phyloP scores from a whole-genome alignment of 208 protist species.

The Blastocrithidia nonstop region DNA sequence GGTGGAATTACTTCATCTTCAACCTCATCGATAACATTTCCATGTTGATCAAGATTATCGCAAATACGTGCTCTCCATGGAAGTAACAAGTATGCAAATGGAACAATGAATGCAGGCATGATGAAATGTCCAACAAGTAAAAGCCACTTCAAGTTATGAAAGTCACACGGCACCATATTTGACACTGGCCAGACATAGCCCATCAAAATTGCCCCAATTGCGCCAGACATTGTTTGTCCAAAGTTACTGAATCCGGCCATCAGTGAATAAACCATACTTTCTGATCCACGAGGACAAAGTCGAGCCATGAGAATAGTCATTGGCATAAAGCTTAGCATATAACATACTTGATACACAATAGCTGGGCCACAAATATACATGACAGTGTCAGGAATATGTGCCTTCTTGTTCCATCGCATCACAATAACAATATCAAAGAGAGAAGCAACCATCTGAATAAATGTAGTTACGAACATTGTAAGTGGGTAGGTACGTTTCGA shows the following conservation, averaged over 20 bases:
- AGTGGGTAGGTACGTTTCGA: slow-evolving; percentile 34
- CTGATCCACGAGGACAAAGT: slow-evolving; percentile 67
- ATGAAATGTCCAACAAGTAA: slow-evolving; percentile 36
- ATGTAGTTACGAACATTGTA: slow-evolving; percentile 27
- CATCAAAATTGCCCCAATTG: slow-evolving; percentile 37
- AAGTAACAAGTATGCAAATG: slow-evolving; percentile 40
- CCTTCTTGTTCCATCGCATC: slow-evolving; percentile 44
- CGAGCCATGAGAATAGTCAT: slow-evolving; percentile 58
- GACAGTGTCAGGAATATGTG: slow-evolving; percentile 35
- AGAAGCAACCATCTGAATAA: slow-evolving; percentile 21
- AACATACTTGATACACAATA: slow-evolving; percentile 39
- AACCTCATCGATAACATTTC: slow-evolving; percentile 13
- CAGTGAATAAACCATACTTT: slow-evolving; percentile 68
- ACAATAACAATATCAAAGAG: slow-evolving; percentile 65
- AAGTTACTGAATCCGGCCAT: slow-evolving; percentile 73
- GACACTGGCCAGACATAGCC: slow-evolving; percentile 29
- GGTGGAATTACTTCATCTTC: too few relatives aligned
- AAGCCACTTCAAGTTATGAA: slow-evolving; percentile 39
- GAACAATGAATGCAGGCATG: slow-evolving; percentile 32
- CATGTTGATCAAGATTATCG: slow-evolving; percentile 32
- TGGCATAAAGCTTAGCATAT: slow-evolving; percentile 62
- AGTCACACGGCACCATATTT: slow-evolving; percentile 29
- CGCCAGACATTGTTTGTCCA: slow-evolving; percentile 20
- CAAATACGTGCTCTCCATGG: slow-evolving; percentile 35
- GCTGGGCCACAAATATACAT: slow-evolving; percentile 57